Conservation (phyloP, 2,329 filamentous ascomycete genomes). For the Acephala macrosclerotiorum region DNA sequence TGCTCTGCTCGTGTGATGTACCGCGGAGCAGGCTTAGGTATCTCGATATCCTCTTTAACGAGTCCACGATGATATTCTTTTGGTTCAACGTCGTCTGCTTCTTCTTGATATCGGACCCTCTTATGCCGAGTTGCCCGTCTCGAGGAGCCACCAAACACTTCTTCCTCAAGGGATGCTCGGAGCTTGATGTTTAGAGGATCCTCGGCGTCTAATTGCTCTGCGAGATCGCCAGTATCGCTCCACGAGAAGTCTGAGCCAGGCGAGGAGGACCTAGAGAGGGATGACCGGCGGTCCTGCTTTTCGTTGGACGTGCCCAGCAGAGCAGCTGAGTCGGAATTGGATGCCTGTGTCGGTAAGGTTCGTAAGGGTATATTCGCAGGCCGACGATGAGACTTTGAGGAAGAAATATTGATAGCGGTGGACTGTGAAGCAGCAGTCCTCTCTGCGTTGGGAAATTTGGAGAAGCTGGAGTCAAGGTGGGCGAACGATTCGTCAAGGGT, state of each 20-base stretch:
- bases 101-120: slow-evolving; percentile 72
- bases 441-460: slow-evolving; percentile 46
- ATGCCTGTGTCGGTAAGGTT: slow-evolving; percentile 63
- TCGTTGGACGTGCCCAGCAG: slow-evolving; percentile 53
- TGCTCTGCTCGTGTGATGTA: slow-evolving; percentile 72
- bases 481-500: background rate
- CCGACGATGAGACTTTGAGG: slow-evolving; percentile 69
- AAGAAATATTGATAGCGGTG: slow-evolving; percentile 86
- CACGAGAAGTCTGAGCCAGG: slow-evolving; percentile 77
- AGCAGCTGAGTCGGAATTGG: slow-evolving; percentile 51
- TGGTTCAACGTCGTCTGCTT: slow-evolving; percentile 48
- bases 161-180: slow-evolving; percentile 63
- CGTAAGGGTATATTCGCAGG: slow-evolving; percentile 88
- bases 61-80: slow-evolving; percentile 49
- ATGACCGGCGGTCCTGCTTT: slow-evolving; percentile 50
- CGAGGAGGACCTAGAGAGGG: slow-evolving; percentile 62
- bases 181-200: slow-evolving; percentile 80
- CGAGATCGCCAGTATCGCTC: slow-evolving; percentile 95
- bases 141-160: slow-evolving; percentile 59
- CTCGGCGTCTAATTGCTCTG: slow-evolving; percentile 86
- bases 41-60: slow-evolving; percentile 80
- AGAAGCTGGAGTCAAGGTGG: slow-evolving; percentile 7
- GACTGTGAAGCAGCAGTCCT: slow-evolving; percentile 83
- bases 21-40: slow-evolving; percentile 73
- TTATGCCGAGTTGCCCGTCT: slow-evolving; percentile 61